Conservation (phyloP, 139 green algal genomes). For the Chlamydomonas schloesseri region DNA sequence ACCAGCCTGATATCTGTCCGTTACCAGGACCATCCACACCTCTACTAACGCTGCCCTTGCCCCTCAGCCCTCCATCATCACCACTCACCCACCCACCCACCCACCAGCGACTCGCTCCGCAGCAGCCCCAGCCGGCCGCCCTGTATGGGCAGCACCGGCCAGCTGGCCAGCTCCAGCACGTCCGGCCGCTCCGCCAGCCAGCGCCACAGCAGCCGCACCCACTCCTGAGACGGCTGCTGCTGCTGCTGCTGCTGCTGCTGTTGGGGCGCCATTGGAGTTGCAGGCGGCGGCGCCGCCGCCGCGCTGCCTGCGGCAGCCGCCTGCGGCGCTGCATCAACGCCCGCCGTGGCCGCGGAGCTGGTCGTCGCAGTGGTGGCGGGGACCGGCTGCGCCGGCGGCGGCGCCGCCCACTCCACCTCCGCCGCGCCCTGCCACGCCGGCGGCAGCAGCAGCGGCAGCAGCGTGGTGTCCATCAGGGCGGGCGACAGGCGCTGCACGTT, state of each 20-base stretch:
- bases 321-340: no score
- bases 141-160: constrained; percentile 72
- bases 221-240: constrained; percentile 24
- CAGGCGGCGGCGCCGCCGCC: no score
- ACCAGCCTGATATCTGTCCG: no score
- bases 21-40: no score
- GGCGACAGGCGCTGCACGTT: constrained; percentile 54
- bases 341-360: no score
- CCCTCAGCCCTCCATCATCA: no score
- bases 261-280: no score
- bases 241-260: constrained; percentile 30
- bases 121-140: constrained; percentile 55
- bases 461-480: constrained; percentile 40
- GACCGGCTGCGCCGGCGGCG: neutral
- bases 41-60: no score
- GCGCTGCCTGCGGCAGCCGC: neutral
- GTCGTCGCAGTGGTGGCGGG: neutral
- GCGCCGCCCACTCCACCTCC: constrained; percentile 44
- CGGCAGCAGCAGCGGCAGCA: constrained; percentile 70
- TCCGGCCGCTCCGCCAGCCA: constrained; percentile 48
- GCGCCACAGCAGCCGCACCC: constrained; percentile 54
- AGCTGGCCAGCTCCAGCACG: constrained; percentile 46
- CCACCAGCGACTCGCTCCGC: constrained; percentile 16
- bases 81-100: no score
- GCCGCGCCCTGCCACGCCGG: constrained; percentile 53